phyloP scores from a whole-genome alignment of 495 filamentous ascomycete genomes.

The Aspergillus conjunctus region DNA sequence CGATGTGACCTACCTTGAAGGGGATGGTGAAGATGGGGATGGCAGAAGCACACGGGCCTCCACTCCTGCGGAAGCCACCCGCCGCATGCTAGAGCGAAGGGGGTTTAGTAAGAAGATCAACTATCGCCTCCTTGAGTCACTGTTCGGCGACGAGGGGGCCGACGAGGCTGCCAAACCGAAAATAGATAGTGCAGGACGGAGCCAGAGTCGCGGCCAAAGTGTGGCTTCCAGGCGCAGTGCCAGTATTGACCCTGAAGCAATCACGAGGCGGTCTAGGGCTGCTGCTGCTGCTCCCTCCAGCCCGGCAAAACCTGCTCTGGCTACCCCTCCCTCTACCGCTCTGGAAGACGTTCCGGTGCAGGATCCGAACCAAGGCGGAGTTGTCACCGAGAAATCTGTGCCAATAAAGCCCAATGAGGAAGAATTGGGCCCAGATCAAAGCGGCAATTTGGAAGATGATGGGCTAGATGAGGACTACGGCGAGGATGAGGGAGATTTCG shows the following conservation, averaged over 20 bases:
- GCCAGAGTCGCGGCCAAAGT: constrained; percentile 44
- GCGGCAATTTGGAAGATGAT: constrained; percentile 19
- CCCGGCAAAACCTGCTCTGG: constrained; percentile 19
- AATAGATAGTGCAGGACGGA: constrained; percentile 34
- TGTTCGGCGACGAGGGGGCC: constrained; percentile 41
- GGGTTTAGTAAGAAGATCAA: constrained; percentile 82
- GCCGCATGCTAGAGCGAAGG: constrained; percentile 70
- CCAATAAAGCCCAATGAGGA: constrained; percentile 20
- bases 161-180: constrained; percentile 36
- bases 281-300: constrained; percentile 22
- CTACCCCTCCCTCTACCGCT: constrained; percentile 28
- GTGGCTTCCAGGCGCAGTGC: constrained; percentile 42
- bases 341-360: constrained; percentile 16
- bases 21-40: constrained; percentile 43
- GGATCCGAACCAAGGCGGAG: constrained; percentile 11
- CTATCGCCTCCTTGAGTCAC: constrained; percentile 65
- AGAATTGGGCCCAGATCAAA: constrained; percentile 28
- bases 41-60: constrained; percentile 43
- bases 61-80: constrained; percentile 71
- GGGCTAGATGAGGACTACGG: constrained; percentile 27
- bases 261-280: constrained; percentile 25
- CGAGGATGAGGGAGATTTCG: constrained; percentile 40
- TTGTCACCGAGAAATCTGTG: constrained; percentile 9
- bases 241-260: constrained; percentile 37
- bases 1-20: constrained; percentile 53